phyloP scores from a whole-genome alignment of 345 rosid genomes.

The Hibiscus syriacus region DNA sequence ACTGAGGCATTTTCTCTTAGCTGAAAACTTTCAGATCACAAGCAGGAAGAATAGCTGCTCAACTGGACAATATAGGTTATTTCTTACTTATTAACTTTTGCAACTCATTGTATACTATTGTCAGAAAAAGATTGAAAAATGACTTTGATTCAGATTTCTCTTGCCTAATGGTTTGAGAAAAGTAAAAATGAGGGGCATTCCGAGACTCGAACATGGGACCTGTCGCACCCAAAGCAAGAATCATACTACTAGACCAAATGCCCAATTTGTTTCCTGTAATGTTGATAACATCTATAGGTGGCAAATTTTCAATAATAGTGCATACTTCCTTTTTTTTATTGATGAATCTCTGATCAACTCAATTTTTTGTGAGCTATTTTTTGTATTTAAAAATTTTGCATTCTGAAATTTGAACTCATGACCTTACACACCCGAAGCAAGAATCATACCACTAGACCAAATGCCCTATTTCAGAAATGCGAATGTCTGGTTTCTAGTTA shows the following conservation, averaged over 20 bases:
- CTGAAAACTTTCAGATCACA: neutral
- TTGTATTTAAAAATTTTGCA: neutral
- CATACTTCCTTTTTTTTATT: no score
- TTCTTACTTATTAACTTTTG: neutral
- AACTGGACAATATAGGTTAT: neutral
- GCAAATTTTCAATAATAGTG: no score
- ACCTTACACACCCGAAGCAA: conserved; percentile 87
- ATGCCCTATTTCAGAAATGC: conserved; percentile 25
- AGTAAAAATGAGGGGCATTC: neutral
- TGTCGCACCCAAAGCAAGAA: conserved; percentile 69
- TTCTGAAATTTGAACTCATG: conserved; percentile 68
- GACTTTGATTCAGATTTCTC: neutral
- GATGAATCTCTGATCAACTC: no score
- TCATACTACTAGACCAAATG: conserved; percentile 89
- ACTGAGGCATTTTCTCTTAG: neutral
- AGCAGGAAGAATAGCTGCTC: neutral
- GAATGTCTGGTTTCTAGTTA: neutral
- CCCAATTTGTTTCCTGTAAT: no score
- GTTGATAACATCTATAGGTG: no score
- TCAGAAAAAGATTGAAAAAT: neutral
- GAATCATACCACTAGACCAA: conserved; percentile 89
- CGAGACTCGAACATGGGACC: neutral
- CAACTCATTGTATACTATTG: neutral
- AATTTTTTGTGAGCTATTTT: no score
- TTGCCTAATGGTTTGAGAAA: neutral